These are phyloP conservation scores for Delitschia confertaspora DNA, from an alignment of 495 filamentous ascomycete species.

Conservation along the genomic window DNA sequence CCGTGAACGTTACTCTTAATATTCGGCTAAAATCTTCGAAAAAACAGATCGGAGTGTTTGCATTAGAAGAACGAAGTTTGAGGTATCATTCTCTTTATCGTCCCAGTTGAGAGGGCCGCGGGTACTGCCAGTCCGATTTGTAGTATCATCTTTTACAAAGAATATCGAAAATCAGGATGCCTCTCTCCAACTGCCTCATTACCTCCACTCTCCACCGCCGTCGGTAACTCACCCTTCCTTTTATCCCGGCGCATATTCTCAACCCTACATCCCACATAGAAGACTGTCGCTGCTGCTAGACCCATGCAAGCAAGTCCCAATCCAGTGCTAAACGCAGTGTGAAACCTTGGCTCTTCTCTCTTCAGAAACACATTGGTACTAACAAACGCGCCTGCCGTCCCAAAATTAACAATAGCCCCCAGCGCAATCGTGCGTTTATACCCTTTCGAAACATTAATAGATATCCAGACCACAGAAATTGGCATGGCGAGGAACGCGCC, in stretches of 20 bases:
- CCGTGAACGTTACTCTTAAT: no score
- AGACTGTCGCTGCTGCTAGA: slow-evolving; percentile 11
- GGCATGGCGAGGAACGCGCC: slow-evolving; percentile 54
- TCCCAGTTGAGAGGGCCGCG: no score
- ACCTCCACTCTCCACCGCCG: not conserved
- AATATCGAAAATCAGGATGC: slow-evolving; percentile 22
- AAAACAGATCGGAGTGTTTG: no score
- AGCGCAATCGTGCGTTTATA: slow-evolving; percentile 26
- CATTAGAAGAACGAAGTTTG: no score
- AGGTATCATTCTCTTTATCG: no score
- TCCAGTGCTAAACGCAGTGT: slow-evolving; percentile 25
- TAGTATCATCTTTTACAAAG: slow-evolving; percentile 4
- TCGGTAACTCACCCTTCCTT: slow-evolving; percentile 3
- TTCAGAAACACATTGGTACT: slow-evolving; percentile 21
- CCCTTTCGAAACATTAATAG: slow-evolving; percentile 25
- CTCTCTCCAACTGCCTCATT: slow-evolving; percentile 9
- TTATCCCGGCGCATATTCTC: slow-evolving; percentile 11
- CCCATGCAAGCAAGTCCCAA: slow-evolving; percentile 17
- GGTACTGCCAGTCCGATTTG: no score
- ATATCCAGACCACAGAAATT: slow-evolving; percentile 18
- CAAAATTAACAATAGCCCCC: slow-evolving; percentile 19
- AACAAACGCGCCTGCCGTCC: slow-evolving; percentile 23
- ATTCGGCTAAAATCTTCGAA: no score
- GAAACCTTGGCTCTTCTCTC: slow-evolving; percentile 17
- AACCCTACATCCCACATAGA: slow-evolving; percentile 11